These are phyloP conservation scores for Kregervanrija fluxuum DNA, from an alignment of 805 yeast genomes.

Conservation along the genomic window DNA sequence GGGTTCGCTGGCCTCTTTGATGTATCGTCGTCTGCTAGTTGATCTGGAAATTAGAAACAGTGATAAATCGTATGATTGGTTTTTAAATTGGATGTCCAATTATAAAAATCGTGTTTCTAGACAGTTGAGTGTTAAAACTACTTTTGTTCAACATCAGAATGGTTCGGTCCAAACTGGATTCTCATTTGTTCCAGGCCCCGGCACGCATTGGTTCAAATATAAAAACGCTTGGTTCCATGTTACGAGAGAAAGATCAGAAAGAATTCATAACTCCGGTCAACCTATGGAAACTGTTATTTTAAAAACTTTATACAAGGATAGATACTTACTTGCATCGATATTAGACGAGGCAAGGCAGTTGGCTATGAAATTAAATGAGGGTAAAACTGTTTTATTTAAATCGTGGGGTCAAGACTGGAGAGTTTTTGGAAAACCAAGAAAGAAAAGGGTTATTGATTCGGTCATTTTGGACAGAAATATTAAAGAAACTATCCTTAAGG, in stretches of 20 bases:
- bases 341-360: constrained; percentile 76
- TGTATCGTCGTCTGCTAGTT: constrained; percentile 78
- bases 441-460: constrained; percentile 74
- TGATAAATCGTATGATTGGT: constrained; percentile 93
- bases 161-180: constrained; percentile 86
- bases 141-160: constrained; percentile 80
- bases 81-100: constrained; percentile 91
- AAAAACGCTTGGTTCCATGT: constrained; percentile 84
- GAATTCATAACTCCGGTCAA: constrained; percentile 83
- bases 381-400: constrained; percentile 88
- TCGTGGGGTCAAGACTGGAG: constrained; percentile 99
- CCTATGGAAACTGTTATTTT: constrained; percentile 96
- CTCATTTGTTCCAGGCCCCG: constrained; percentile 95
- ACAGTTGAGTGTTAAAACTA: constrained; percentile 86
- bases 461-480: constrained; percentile 79
- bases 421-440: constrained; percentile 93
- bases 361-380: constrained; percentile 79
- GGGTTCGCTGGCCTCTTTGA: constrained; percentile 52
- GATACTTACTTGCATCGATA: constrained; percentile 54
- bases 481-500: constrained; percentile 55
- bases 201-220: constrained; percentile 81
- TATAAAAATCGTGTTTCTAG: constrained; percentile 69
- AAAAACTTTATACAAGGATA: constrained; percentile 82
- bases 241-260: constrained; percentile 83
- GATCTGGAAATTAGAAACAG: constrained; percentile 90